Percentiles rank a stretch among this genome's conserved stretches.
Conservation (phyloP, 768 basidiomycete genomes). For the Pluteus cervinus region DNA sequence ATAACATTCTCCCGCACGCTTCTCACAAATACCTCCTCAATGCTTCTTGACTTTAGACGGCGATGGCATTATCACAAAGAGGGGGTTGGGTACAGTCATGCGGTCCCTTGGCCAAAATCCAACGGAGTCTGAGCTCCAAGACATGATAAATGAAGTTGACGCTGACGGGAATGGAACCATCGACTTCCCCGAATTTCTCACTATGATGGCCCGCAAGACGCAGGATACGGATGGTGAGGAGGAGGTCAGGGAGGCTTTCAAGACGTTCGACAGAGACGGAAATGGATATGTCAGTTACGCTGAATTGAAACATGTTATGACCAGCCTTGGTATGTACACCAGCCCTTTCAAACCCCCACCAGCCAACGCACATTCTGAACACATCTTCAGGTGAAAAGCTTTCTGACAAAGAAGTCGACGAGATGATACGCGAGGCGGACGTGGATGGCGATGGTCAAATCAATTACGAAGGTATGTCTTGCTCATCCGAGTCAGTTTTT, state of each 20-base stretch:
- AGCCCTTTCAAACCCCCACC: constrained; percentile 92
- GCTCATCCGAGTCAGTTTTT: neutral
- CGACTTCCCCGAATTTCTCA: constrained; percentile 9
- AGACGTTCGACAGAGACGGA: constrained; percentile 19
- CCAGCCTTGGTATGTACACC: constrained; percentile 35
- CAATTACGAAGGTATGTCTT: constrained; percentile 59
- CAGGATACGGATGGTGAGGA: constrained; percentile 8
- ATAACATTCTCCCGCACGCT: neutral
- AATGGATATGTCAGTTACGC: constrained; percentile 20
- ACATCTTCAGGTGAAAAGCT: constrained; percentile 21
- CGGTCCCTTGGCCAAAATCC: constrained; percentile 8
- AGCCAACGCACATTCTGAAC: constrained; percentile 47
- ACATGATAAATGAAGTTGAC: constrained; percentile 9
- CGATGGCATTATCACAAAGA: constrained; percentile 8
- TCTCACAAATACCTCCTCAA: no score
- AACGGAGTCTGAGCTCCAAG: constrained; percentile 7
- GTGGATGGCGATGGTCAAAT: constrained; percentile 74
- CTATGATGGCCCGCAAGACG: constrained; percentile 10
- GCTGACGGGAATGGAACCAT: constrained; percentile 10
- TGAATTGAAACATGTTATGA: constrained; percentile 22
- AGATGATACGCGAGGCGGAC: constrained; percentile 18
- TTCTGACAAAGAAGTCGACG: constrained; percentile 25
- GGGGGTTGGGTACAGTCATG: constrained; percentile 8
- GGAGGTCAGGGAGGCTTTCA: constrained; percentile 9
- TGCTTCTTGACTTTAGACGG: no score